Base-by-base conservation (phyloP, 768 basidiomycete genomes). In the Ramaria sp. region DNA sequence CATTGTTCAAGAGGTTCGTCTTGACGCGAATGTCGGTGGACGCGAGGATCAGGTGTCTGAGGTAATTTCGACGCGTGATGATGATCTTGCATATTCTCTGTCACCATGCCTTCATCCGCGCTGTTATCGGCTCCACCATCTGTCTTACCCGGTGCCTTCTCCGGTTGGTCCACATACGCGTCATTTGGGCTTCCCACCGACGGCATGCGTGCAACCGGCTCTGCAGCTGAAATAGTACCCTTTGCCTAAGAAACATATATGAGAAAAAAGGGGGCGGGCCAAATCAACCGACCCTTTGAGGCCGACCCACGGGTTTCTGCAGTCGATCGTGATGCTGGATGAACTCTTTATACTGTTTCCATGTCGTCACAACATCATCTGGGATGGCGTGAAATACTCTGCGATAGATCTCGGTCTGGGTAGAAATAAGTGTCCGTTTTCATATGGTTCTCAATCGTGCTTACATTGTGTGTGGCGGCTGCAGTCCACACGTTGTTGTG, bases 311-410 rank as follows among this genome's bases (percentile, higher is more conserved):
- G 30, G 75, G 77, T 67, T 80, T 86, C 61, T 75, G 78, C 58
- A 88, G 62, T 2, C 86, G 78, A 58, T 91, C 89, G 44, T 91
- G 85, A 62, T 85, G 76, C 5, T 73, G 67, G 44, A 85, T 70
- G 61, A 88, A 97, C 58, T 94, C 88, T 64, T 84, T 94, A 69
- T 85, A 97, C 63, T 91, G 87, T 63, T 93, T 93, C 95, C 95
- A 99, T 0, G 94, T 95, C 1, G 84, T 85, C 57, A 97, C 79
- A 22, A 82, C 73, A 65, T 99, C 94, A 65, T 98, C 95, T 5
- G 96, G 95, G 52, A 94, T 72, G 34, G 87, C 85, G 61, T 91
- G 85, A 72, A 99, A 99, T 3, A 97, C 92, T 64, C 88, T 94
- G 53, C 93, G 84, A 69, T 80, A 97, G 59, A 97, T 91, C 65